A percentile compares a stretch with the other conserved stretches of the same genome.
Conservation (phyloP, 306 rosid genomes). For the Ormosia emarginata region DNA sequence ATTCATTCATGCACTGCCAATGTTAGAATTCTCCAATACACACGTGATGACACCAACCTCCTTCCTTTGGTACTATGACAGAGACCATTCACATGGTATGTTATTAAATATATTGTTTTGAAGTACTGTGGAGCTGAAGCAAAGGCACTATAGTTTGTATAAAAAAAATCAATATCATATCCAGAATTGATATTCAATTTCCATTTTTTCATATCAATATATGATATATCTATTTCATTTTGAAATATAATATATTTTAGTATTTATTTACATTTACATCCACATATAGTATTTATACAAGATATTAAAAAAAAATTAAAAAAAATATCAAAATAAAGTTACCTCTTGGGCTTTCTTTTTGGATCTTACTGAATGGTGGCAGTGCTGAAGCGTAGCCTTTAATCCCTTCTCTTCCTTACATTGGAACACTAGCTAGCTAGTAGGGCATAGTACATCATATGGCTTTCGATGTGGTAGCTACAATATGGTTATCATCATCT, state of each 20-base stretch:
- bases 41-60: conserved; percentile 6
- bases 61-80: conserved; percentile 29
- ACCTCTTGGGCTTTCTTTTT: not conserved
- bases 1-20: too few relatives aligned
- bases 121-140: conserved; percentile 12
- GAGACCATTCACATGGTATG: not conserved
- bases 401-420: not conserved
- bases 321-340: not conserved
- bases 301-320: too few relatives aligned
- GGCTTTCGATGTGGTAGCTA: not conserved
- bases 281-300: too few relatives aligned
- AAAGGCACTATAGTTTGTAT: not conserved
- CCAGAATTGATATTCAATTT: too few relatives aligned
- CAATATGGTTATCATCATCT: not conserved
- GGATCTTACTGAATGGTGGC: not conserved
- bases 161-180: not conserved
- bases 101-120: not conserved
- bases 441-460: not conserved
- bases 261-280: too few relatives aligned
- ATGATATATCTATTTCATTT: too few relatives aligned
- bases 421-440: not conserved
- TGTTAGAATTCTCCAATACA: too few relatives aligned
- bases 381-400: not conserved
- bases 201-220: too few relatives aligned
- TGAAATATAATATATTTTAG: too few relatives aligned